A percentile compares a stretch with the other conserved stretches of the same genome.
phyloP scores from a whole-genome alignment of 2,329 filamentous ascomycete genomes.

The Magnaporthiopsis rhizophila region DNA sequence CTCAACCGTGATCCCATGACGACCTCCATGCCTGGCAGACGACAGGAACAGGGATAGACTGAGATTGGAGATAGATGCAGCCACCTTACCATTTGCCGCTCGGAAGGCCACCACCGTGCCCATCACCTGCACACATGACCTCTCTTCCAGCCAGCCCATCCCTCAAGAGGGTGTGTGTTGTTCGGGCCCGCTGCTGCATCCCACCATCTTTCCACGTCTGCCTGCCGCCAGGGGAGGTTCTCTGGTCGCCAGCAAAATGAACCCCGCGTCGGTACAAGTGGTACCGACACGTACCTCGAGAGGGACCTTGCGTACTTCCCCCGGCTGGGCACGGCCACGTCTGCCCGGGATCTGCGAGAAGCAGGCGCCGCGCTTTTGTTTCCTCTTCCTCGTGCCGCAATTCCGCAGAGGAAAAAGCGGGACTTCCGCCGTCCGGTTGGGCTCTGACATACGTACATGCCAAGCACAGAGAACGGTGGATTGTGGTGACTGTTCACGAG shows the following conservation, averaged over 20 bases:
- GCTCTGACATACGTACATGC: neutral
- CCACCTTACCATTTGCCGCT: neutral
- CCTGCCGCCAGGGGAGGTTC: no score
- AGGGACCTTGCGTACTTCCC: neutral
- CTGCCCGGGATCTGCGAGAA: neutral
- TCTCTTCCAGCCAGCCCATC: neutral
- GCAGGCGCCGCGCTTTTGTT: no score
- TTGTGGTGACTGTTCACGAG: neutral
- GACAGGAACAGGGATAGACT: neutral
- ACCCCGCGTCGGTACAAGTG: neutral
- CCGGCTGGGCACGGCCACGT: no score
- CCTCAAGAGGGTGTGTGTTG: neutral
- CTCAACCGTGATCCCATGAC: neutral
- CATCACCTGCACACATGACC: neutral
- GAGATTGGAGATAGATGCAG: neutral
- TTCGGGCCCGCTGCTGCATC: neutral
- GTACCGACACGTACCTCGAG: neutral
- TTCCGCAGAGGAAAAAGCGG: neutral
- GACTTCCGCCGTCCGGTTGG: neutral
- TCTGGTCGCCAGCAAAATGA: neutral
- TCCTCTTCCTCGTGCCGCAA: neutral
- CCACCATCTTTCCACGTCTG: neutral
- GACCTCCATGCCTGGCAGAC: neutral
- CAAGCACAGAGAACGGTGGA: neutral
- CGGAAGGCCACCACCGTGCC: neutral